phyloP scores from a whole-genome alignment of 371 early-diverging fungal genomes.

The Nematocida major region DNA sequence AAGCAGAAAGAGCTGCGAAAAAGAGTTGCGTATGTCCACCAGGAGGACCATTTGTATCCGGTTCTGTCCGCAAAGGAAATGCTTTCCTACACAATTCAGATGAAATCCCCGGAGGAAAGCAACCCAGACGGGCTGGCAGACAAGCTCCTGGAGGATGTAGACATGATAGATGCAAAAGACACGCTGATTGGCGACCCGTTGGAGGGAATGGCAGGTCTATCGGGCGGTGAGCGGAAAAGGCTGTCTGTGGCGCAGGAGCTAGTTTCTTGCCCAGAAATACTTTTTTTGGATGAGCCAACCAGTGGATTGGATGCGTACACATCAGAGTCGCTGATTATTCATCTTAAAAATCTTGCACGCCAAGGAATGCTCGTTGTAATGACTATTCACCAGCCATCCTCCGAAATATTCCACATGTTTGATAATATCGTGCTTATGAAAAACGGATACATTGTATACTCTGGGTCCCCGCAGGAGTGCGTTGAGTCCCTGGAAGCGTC shows the following conservation, averaged over 20 bases:
- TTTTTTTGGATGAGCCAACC: constrained; percentile 81
- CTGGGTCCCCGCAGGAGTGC: constrained; percentile 65
- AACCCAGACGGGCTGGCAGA: constrained; percentile 21
- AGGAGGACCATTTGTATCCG: constrained; percentile 66
- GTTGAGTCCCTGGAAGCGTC: constrained; percentile 68
- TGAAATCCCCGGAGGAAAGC: constrained; percentile 60
- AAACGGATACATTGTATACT: constrained; percentile 60
- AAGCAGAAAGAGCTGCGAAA: constrained; percentile 53
- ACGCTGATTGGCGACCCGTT: constrained; percentile 37
- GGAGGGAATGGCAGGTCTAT: constrained; percentile 59
- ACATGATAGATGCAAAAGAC: constrained; percentile 22
- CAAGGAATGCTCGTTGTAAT: constrained; percentile 67
- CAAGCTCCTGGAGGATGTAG: constrained; percentile 38
- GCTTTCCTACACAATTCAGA: constrained; percentile 57
- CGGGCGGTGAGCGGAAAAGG: constrained; percentile 78
- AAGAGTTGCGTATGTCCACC: constrained; percentile 67
- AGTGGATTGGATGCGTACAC: constrained; percentile 81
- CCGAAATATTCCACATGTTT: constrained; percentile 54
- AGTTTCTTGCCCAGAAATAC: constrained; percentile 74
- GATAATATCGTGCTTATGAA: constrained; percentile 55
- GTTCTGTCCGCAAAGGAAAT: constrained; percentile 62
- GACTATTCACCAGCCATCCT: constrained; percentile 60
- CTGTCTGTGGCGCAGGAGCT: constrained; percentile 76
- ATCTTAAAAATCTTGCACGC: constrained; percentile 70
- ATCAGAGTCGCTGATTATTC: constrained; percentile 77